A percentile compares a stretch with the other conserved stretches of the same genome.
phyloP scores from a whole-genome alignment of 2,329 filamentous ascomycete genomes.

The Verticillium albo-atrum region DNA sequence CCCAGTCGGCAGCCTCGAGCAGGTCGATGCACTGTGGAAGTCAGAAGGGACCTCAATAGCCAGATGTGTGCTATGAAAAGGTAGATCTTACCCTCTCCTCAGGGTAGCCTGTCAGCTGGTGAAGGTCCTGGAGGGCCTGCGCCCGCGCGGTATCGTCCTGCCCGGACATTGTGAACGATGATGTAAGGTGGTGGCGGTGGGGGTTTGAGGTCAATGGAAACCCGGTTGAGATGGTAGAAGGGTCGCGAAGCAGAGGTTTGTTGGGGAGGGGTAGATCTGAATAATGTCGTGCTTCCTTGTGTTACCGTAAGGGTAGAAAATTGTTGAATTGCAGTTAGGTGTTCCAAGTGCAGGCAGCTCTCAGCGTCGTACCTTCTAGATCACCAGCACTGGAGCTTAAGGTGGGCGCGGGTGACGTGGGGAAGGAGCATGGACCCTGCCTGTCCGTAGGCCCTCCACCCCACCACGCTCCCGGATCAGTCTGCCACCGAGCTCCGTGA shows the following conservation, averaged over 20 bases:
- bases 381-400: background rate
- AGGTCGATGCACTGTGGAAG: conserved; percentile 58
- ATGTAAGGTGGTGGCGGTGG: background rate
- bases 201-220: background rate
- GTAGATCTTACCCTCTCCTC: conserved; percentile 8
- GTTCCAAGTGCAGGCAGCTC: background rate
- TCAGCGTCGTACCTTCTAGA: background rate
- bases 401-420: conserved; percentile 1
- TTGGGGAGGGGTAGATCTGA: background rate
- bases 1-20: conserved; percentile 61
- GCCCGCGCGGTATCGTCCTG: conserved; percentile 29
- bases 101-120: conserved; percentile 5
- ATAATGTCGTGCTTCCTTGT: too few relatives aligned
- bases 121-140: background rate
- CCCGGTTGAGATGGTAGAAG: background rate
- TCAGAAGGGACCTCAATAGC: background rate
- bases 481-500: background rate
- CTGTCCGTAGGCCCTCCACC: background rate
- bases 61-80: background rate
- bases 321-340: background rate
- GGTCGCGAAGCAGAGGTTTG: background rate
- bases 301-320: background rate
- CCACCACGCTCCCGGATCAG: background rate
- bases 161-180: conserved; percentile 27
- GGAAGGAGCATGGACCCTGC: background rate